Conservation (phyloP, 441 rosid genomes). For the Syzygium syzygioides region DNA sequence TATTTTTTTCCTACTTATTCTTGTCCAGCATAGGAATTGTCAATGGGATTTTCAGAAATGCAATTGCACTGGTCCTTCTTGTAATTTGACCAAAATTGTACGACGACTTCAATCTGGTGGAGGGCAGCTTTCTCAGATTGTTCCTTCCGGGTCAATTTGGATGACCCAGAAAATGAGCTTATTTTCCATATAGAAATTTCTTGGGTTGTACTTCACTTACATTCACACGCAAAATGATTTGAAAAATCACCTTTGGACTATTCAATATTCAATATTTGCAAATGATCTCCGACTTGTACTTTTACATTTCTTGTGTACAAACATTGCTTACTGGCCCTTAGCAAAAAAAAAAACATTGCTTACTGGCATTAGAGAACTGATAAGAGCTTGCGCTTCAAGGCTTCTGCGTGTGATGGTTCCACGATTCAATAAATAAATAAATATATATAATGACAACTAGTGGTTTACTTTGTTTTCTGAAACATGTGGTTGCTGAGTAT, state of each 20-base stretch:
- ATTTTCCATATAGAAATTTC: not conserved
- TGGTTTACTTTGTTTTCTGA: not conserved
- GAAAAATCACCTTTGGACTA: not conserved
- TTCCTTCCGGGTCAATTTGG: not conserved
- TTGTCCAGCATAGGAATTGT: not conserved
- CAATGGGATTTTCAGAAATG: not conserved
- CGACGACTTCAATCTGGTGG: not conserved
- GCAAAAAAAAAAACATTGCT: not conserved
- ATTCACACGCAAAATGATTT: not conserved
- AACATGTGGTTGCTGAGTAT: not conserved
- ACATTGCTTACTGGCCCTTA: not conserved
- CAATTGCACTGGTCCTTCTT: not conserved
- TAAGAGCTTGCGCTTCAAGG: not conserved
- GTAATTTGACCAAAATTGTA: not conserved
- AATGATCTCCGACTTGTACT: not conserved
- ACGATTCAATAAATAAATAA: not conserved
- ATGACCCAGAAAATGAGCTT: not conserved
- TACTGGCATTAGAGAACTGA: not conserved
- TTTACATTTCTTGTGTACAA: not conserved
- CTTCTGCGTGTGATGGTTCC: not conserved
- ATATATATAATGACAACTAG: not conserved
- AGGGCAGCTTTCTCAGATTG: not conserved
- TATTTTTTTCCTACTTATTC: not conserved
- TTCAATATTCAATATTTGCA: not conserved
- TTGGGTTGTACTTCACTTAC: not conserved